A percentile compares a stretch with the other conserved stretches of the same genome.
Evolutionary conservation across 352 stramenopile species (phyloP).

Genomic region (Globisporangium spinosum): DNA sequence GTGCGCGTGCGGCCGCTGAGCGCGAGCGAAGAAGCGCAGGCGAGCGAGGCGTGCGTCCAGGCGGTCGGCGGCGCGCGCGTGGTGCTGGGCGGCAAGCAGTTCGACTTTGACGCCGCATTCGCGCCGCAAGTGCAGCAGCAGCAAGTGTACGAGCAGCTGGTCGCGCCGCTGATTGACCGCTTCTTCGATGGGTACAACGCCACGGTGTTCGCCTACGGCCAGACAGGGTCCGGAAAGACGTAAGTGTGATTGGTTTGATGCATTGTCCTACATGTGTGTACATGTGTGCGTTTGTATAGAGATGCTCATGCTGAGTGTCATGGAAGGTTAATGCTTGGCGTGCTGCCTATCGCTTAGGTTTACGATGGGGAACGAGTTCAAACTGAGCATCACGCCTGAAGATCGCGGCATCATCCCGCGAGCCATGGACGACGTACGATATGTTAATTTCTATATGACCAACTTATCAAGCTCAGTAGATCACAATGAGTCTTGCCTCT

Average conservation of each 20-base stretch:
- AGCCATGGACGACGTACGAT: conserved; percentile 59
- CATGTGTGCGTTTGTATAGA: background rate
- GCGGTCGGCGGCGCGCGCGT: conserved; percentile 20
- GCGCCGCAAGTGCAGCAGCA: conserved; percentile 24
- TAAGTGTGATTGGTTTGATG: conserved; percentile 17
- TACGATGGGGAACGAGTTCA: conserved; percentile 92
- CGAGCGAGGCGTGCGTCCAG: conserved; percentile 33
- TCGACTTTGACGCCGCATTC: conserved; percentile 84
- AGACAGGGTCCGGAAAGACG: conserved; percentile 89
- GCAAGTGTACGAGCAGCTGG: conserved; percentile 48
- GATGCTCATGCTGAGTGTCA: background rate
- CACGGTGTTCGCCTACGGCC: conserved; percentile 94
- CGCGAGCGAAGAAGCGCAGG: conserved; percentile 33
- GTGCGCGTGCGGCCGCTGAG: conserved; percentile 54
- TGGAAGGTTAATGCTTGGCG: background rate
- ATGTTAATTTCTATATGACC: too few species aligned
- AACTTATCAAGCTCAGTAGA: too few species aligned
- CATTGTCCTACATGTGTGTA: background rate
- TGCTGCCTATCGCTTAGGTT: conserved; percentile 58
- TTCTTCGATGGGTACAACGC: conserved; percentile 95
- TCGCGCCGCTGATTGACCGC: conserved; percentile 61
- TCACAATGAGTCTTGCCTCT: too few species aligned
- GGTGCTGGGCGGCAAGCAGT: conserved; percentile 45
- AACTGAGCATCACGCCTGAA: conserved; percentile 20
- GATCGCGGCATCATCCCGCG: conserved; percentile 80